A percentile compares a stretch with the other conserved stretches of the same genome.
Conservation (phyloP, 2,329 filamentous ascomycete species). For the Penicillium brasilianum region DNA sequence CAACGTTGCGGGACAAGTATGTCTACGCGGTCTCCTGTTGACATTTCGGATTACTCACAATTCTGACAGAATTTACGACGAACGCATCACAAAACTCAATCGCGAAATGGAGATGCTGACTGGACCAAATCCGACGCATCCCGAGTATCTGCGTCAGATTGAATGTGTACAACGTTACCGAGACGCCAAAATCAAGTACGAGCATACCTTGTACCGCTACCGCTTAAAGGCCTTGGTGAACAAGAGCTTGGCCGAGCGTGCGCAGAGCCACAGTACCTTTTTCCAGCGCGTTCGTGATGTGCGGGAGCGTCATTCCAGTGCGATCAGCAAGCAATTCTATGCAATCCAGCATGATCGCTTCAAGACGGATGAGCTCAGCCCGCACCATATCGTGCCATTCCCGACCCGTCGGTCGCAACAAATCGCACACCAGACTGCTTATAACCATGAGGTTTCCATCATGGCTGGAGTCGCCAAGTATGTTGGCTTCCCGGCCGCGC, state of each 20-base stretch:
- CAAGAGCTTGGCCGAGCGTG: slow-evolving; percentile 78
- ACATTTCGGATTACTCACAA: slow-evolving; percentile 19
- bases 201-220: slow-evolving; percentile 74
- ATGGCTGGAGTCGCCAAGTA: slow-evolving; percentile 91
- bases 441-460: slow-evolving; percentile 93
- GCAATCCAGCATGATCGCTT: slow-evolving; percentile 88
- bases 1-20: slow-evolving; percentile 72
- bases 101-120: slow-evolving; percentile 66
- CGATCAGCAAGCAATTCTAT: slow-evolving; percentile 88
- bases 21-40: slow-evolving; percentile 13
- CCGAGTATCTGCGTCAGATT: slow-evolving; percentile 89
- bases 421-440: slow-evolving; percentile 82
- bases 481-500: slow-evolving; percentile 94
- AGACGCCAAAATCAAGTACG: slow-evolving; percentile 77
- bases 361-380: slow-evolving; percentile 75
- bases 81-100: slow-evolving; percentile 81
- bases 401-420: slow-evolving; percentile 77
- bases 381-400: slow-evolving; percentile 82
- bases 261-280: slow-evolving; percentile 87
- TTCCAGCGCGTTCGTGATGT: slow-evolving; percentile 84
- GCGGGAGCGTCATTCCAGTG: slow-evolving; percentile 77
- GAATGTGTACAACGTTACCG: slow-evolving; percentile 82
- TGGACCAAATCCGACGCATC: slow-evolving; percentile 71
- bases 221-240: slow-evolving; percentile 74
- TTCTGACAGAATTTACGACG: slow-evolving; percentile 75